Percentiles rank a stretch among this genome's conserved stretches.
phyloP scores from a whole-genome alignment of 352 stramenopile genomes.

The Phytophthora fragariaefolia region DNA sequence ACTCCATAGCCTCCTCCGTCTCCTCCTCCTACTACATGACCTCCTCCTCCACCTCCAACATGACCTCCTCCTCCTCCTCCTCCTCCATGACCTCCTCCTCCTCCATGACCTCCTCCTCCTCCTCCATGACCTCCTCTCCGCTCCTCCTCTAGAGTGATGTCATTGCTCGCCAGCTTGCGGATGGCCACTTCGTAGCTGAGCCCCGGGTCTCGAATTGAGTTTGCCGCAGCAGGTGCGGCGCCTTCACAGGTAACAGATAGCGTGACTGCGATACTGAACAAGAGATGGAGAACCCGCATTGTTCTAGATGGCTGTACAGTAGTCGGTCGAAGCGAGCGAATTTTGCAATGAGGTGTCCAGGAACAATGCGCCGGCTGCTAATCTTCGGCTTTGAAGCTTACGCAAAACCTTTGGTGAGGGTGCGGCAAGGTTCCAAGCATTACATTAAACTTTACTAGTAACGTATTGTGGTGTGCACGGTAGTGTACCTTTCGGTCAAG shows the following conservation, averaged over 20 bases:
- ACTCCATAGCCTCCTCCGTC: neutral
- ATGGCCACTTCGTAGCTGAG: neutral
- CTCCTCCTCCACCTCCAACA: neutral
- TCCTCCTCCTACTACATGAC: neutral
- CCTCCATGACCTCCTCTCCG: slow-evolving; percentile 4
- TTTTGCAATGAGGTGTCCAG: slow-evolving; percentile 2
- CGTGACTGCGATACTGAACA: neutral
- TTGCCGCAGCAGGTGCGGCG: neutral
- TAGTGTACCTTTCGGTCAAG: too few species aligned
- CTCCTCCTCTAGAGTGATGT: slow-evolving; percentile 5
- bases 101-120: neutral
- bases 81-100: neutral
- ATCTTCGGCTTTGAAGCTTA: slow-evolving; percentile 5
- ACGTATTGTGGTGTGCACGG: too few species aligned
- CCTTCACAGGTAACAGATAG: slow-evolving; percentile 5
- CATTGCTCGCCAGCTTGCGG: slow-evolving; percentile 1
- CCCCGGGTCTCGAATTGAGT: neutral
- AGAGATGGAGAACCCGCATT: slow-evolving; percentile 8
- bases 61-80: slow-evolving; percentile 3
- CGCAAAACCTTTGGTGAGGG: too few species aligned
- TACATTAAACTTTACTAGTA: too few species aligned
- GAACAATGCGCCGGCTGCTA: neutral
- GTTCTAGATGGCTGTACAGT: neutral
- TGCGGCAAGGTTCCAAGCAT: too few species aligned
- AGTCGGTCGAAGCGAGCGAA: neutral